Conservation (phyloP, 768 basidiomycete genomes). For the Clitopilus passeckerianus region DNA sequence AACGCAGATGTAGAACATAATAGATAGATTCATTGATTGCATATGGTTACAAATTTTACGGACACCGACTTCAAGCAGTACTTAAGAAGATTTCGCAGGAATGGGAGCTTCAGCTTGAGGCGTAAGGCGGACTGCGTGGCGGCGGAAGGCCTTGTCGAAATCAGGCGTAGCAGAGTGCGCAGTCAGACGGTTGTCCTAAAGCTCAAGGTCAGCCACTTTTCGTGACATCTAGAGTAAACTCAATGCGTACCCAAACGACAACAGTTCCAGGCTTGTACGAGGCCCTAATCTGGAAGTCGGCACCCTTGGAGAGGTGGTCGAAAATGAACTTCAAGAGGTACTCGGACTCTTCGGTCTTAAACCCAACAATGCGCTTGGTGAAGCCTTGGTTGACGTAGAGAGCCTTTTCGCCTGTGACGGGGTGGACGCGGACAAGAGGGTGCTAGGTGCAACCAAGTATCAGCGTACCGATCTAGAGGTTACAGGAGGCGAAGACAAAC, state of each 20-base stretch:
- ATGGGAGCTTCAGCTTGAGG: slow-evolving; percentile 40
- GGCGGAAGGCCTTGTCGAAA: slow-evolving; percentile 24
- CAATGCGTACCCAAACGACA: slow-evolving; percentile 40
- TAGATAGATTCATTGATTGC: no score
- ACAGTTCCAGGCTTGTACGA: slow-evolving; percentile 49
- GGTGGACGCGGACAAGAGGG: slow-evolving; percentile 53
- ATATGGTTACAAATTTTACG: no score
- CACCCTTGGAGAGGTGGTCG: slow-evolving; percentile 46
- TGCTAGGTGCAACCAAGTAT: slow-evolving; percentile 25
- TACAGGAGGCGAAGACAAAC: slow-evolving; percentile 14
- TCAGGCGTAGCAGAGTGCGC: slow-evolving; percentile 39
- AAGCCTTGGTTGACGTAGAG: slow-evolving; percentile 55
- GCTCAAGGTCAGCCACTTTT: neutral
- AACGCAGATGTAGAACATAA: neutral
- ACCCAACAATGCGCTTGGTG: slow-evolving; percentile 50
- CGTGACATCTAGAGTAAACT: neutral
- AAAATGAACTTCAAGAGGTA: slow-evolving; percentile 50
- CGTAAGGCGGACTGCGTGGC: slow-evolving; percentile 41
- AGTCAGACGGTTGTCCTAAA: slow-evolving; percentile 42
- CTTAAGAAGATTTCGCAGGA: slow-evolving; percentile 1
- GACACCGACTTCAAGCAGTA: no score
- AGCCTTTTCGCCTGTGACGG: slow-evolving; percentile 59
- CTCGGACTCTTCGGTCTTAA: slow-evolving; percentile 50
- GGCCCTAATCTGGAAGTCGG: slow-evolving; percentile 46
- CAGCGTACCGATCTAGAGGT: neutral